These are phyloP conservation scores for Kazachstania bromeliacearum DNA, from an alignment of 805 yeast species.

Conservation along the genomic window DNA sequence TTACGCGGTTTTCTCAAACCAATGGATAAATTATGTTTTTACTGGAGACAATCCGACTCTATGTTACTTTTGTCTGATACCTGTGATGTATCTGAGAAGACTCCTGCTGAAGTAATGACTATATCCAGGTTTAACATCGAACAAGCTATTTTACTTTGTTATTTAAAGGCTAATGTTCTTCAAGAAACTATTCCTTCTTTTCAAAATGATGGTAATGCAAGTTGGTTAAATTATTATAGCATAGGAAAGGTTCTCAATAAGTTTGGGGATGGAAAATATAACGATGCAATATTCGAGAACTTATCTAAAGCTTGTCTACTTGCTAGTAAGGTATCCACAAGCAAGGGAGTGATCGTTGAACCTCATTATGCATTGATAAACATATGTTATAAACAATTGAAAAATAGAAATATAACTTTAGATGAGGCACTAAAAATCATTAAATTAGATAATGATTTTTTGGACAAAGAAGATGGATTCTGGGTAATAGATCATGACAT, in stretches of 20 bases:
- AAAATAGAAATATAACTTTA: conserved; percentile 28
- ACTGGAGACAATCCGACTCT: conserved; percentile 15
- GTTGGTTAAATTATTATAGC: conserved; percentile 57
- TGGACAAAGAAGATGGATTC: background rate
- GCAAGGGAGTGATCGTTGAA: conserved; percentile 55
- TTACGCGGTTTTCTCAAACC: conserved; percentile 53
- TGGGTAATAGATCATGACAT: background rate
- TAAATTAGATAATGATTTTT: conserved; percentile 23
- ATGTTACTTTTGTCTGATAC: conserved; percentile 12
- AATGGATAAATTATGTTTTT: conserved; percentile 53
- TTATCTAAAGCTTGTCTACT: conserved; percentile 37
- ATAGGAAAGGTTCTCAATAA: conserved; percentile 51
- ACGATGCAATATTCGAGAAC: conserved; percentile 14
- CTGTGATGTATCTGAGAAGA: conserved; percentile 12
- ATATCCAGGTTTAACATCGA: conserved; percentile 25
- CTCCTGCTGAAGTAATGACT: conserved; percentile 5
- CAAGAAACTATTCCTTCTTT: conserved; percentile 20
- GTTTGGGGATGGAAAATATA: conserved; percentile 25
- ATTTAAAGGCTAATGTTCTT: conserved; percentile 15
- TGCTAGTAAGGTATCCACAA: conserved; percentile 30
- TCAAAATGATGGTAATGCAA: conserved; percentile 15
- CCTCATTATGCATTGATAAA: conserved; percentile 66
- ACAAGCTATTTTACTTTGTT: conserved; percentile 22
- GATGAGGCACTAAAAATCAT: conserved; percentile 35
- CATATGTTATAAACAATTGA: conserved; percentile 46